phyloP scores from a whole-genome alignment of 2,329 filamentous ascomycete species.

The Nakataea oryzae region DNA sequence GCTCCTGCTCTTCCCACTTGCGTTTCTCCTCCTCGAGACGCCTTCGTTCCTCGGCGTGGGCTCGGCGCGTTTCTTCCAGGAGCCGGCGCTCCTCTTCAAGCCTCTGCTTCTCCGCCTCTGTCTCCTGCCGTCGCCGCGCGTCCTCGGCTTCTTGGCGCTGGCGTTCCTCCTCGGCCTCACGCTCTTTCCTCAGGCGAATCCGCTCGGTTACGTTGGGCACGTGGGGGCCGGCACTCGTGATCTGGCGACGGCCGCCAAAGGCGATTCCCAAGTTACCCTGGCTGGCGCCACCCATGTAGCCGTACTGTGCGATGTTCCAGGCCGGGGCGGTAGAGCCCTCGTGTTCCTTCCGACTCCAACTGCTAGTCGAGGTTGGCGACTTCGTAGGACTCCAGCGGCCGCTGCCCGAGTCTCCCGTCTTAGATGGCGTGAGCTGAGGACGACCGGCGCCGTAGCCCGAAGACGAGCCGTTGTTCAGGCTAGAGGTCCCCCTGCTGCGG shows the following conservation, averaged over 20 bases:
- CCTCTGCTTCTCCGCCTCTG: constrained; percentile 51
- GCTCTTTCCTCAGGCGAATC: constrained; percentile 53
- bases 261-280: constrained; percentile 91
- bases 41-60: constrained; percentile 48
- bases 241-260: constrained; percentile 86
- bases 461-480: constrained; percentile 46
- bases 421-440: constrained; percentile 31
- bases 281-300: constrained; percentile 94
- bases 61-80: constrained; percentile 52
- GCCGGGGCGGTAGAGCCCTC: constrained; percentile 75
- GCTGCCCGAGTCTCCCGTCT: constrained; percentile 38
- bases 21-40: constrained; percentile 57
- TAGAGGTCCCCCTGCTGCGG: constrained; percentile 32
- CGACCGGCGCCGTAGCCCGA: constrained; percentile 30
- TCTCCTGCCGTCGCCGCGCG: constrained; percentile 36
- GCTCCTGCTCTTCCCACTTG: constrained; percentile 70
- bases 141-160: constrained; percentile 44
- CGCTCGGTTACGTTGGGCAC: constrained; percentile 81
- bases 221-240: constrained; percentile 69
- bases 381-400: constrained; percentile 49
- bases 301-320: constrained; percentile 98
- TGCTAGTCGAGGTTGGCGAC: constrained; percentile 56
- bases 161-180: constrained; percentile 49
- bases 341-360: constrained; percentile 81
- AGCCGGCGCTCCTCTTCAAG: constrained; percentile 55